These are phyloP conservation scores for Plasmodium fragile DNA, from an alignment of 169 alveolate species.

Conservation along the genomic window DNA sequence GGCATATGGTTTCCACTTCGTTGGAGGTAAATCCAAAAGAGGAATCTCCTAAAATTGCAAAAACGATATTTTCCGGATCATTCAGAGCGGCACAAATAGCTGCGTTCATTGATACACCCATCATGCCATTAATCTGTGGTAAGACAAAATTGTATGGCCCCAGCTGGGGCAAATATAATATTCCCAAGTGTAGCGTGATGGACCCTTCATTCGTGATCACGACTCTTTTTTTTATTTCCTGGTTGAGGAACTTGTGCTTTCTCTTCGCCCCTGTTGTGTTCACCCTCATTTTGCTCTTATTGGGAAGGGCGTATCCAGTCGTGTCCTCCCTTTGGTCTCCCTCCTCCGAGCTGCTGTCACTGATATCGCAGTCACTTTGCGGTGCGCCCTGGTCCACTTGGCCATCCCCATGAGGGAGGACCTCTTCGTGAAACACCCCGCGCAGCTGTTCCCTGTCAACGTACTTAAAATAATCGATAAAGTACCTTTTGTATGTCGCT, in stretches of 20 bases:
- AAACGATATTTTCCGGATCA: slow-evolving; percentile 13
- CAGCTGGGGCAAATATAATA: slow-evolving; percentile 56
- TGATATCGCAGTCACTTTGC: slow-evolving; percentile 28
- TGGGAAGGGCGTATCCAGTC: not conserved
- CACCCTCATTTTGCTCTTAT: not conserved
- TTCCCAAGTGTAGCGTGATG: slow-evolving; percentile 45
- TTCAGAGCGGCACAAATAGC: slow-evolving; percentile 40
- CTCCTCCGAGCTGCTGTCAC: slow-evolving; percentile 24
- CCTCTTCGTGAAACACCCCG: not conserved
- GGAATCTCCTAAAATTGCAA: slow-evolving; percentile 72
- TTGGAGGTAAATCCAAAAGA: slow-evolving; percentile 73
- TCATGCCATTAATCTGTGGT: slow-evolving; percentile 74
- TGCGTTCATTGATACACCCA: slow-evolving; percentile 76
- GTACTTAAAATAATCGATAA: slow-evolving; percentile 19
- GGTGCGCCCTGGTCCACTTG: not conserved
- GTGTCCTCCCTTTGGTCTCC: not conserved
- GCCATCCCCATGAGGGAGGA: not conserved
- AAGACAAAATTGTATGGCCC: slow-evolving; percentile 52
- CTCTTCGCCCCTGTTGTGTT: not conserved
- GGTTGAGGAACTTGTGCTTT: slow-evolving; percentile 3
- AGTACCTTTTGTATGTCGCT: slow-evolving; percentile 10
- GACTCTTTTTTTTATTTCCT: slow-evolving; percentile 28
- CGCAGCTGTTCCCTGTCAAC: not conserved
- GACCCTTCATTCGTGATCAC: slow-evolving; percentile 69
- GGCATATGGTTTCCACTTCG: slow-evolving; percentile 65